Conservation (phyloP, 306 rosid genomes). For the Astragalus membranaceus region DNA sequence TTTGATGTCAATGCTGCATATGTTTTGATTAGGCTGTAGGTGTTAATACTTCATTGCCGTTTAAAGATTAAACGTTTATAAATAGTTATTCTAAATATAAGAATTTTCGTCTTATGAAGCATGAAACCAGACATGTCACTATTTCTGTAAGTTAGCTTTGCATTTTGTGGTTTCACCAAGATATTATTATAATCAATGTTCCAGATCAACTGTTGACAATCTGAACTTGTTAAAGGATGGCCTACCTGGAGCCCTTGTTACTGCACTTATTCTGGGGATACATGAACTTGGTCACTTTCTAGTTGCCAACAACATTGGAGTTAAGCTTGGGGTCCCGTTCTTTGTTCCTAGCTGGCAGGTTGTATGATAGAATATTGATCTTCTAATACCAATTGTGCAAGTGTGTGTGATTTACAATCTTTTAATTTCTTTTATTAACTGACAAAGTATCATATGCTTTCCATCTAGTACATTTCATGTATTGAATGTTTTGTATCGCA, state of each 20-base stretch:
- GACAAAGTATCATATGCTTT: conserved; percentile 5
- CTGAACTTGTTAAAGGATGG: conserved; percentile 84
- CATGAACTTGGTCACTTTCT: conserved; percentile 79
- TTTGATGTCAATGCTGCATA: conserved; percentile 4
- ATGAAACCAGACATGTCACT: neutral
- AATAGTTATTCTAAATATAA: neutral
- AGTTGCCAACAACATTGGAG: conserved; percentile 53
- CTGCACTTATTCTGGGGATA: conserved; percentile 67
- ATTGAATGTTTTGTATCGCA: too few relatives aligned
- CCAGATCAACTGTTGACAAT: conserved; percentile 87
- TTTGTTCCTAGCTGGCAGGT: conserved; percentile 99
- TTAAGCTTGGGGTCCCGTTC: conserved; percentile 87
- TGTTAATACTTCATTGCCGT: neutral
- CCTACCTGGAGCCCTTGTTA: conserved; percentile 79
- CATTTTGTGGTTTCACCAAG: conserved; percentile 27
- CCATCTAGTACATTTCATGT: neutral
- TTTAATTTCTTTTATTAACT: neutral
- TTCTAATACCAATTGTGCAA: neutral
- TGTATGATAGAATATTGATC: conserved; percentile 19
- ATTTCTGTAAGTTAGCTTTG: neutral
- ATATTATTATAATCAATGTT: conserved; percentile 26
- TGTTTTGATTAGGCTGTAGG: neutral
- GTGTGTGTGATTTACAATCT: neutral
- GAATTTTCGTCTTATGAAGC: neutral
- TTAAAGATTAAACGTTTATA: neutral